Conservation (phyloP, 805 yeast genomes). For the Saturnispora bothae region DNA sequence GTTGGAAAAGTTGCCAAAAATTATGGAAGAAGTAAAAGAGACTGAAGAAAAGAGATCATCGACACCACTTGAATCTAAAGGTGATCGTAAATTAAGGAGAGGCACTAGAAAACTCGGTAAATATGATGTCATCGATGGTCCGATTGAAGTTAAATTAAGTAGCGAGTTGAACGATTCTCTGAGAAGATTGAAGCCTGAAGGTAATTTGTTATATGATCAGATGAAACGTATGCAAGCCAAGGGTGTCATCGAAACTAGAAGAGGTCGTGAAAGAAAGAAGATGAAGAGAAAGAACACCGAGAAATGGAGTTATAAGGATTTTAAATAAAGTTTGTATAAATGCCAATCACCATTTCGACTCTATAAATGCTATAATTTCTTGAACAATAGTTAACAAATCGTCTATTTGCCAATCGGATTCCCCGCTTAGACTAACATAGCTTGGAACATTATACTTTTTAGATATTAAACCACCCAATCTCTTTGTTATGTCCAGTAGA, state of each 20-base stretch:
- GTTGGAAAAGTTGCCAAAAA: slow-evolving; percentile 40
- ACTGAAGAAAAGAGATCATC: slow-evolving; percentile 6
- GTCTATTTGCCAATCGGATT: slow-evolving; percentile 20
- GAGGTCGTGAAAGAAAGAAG: slow-evolving; percentile 52
- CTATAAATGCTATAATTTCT: slow-evolving; percentile 23
- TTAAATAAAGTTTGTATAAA: slow-evolving; percentile 34
- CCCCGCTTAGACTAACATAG: slow-evolving; percentile 36
- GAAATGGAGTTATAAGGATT: slow-evolving; percentile 90
- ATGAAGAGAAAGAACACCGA: slow-evolving; percentile 72
- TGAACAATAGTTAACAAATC: slow-evolving; percentile 23
- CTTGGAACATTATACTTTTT: slow-evolving; percentile 33
- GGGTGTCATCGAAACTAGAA: slow-evolving; percentile 81
- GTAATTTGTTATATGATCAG: slow-evolving; percentile 72
- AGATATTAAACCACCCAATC: slow-evolving; percentile 32
- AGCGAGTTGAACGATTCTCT: slow-evolving; percentile 83
- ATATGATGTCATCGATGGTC: slow-evolving; percentile 31
- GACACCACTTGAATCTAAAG: slow-evolving; percentile 12
- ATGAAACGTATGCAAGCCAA: slow-evolving; percentile 71
- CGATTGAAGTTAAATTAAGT: slow-evolving; percentile 70
- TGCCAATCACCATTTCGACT: slow-evolving; percentile 12
- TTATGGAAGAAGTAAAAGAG: slow-evolving; percentile 22
- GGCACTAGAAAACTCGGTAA: slow-evolving; percentile 32
- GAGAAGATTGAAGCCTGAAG: slow-evolving; percentile 82
- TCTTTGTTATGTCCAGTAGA: slow-evolving; percentile 33
- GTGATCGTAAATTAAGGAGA: slow-evolving; percentile 19